A percentile compares a stretch with the other conserved stretches of the same genome.
These are phyloP conservation scores for Artemisia annua DNA, from an alignment of 129 eudicot species.

Conservation along the genomic window DNA sequence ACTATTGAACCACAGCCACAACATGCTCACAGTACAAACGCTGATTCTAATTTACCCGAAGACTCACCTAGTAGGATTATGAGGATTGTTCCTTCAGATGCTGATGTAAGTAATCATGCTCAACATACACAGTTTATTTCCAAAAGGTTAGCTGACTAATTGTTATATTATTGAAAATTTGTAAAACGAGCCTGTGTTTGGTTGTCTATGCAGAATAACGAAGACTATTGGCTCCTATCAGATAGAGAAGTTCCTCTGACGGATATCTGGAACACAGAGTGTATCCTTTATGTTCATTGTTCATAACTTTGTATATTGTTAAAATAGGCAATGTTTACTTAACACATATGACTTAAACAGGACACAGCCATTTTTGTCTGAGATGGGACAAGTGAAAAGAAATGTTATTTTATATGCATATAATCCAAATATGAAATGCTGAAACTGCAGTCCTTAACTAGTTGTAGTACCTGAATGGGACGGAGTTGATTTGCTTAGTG, in stretches of 20 bases:
- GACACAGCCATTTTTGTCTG: too few relatives aligned
- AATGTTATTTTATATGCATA: too few relatives aligned
- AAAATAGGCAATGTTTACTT: neutral
- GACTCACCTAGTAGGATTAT: conserved; percentile 66
- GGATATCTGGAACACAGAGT: conserved; percentile 79
- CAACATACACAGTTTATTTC: neutral
- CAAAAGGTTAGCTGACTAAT: neutral
- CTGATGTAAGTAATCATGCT: conserved; percentile 57
- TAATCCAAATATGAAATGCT: neutral
- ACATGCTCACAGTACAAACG: conserved; percentile 34
- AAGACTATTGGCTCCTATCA: conserved; percentile 86
- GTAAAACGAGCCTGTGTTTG: conserved; percentile 1
- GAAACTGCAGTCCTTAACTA: conserved; percentile 29
- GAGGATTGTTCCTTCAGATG: conserved; percentile 75
- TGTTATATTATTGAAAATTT: neutral
- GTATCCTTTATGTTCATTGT: conserved; percentile 47
- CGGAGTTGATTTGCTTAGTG: conserved; percentile 48
- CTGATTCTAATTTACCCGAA: conserved; percentile 48
- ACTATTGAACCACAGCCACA: conserved; percentile 43
- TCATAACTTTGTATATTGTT: neutral
- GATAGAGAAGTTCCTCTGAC: conserved; percentile 76
- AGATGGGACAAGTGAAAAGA: too few relatives aligned
- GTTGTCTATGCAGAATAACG: conserved; percentile 56
- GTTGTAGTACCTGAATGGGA: conserved; percentile 60
- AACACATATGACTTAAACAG: neutral